These are phyloP conservation scores for Ochromonadaceae sp. DNA, from an alignment of 352 stramenopile species.

Conservation along the genomic window DNA sequence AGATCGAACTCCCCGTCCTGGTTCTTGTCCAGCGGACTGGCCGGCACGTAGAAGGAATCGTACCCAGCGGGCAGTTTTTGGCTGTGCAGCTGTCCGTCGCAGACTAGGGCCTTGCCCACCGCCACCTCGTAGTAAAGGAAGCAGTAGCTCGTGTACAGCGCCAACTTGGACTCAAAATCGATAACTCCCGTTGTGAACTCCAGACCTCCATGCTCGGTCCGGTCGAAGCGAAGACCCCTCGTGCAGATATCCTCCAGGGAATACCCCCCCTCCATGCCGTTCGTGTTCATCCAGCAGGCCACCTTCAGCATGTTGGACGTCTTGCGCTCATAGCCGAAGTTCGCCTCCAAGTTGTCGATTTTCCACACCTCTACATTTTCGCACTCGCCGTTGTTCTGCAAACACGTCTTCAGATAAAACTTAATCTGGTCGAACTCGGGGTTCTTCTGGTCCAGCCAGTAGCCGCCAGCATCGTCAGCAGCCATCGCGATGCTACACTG, in stretches of 20 bases:
- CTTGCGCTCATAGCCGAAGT: not conserved
- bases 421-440: not conserved
- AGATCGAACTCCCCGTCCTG: conserved; percentile 12
- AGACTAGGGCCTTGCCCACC: not conserved
- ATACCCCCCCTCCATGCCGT: not conserved
- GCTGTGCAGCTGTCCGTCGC: not conserved
- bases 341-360: not conserved
- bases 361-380: conserved; percentile 14
- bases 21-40: conserved; percentile 2
- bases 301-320: not conserved
- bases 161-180: not conserved
- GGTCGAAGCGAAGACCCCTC: not conserved
- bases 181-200: not conserved
- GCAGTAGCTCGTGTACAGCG: not conserved
- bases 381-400: not conserved
- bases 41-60: conserved; percentile 9
- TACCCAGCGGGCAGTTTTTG: not conserved
- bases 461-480: too few species aligned
- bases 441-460: not conserved
- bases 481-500: too few species aligned
- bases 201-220: not conserved
- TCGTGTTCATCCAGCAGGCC: not conserved
- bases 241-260: not conserved
- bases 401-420: not conserved
- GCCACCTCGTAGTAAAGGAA: not conserved